Base-by-base conservation (phyloP, 768 basidiomycete genomes). In the Cantharellus anzutake region DNA sequence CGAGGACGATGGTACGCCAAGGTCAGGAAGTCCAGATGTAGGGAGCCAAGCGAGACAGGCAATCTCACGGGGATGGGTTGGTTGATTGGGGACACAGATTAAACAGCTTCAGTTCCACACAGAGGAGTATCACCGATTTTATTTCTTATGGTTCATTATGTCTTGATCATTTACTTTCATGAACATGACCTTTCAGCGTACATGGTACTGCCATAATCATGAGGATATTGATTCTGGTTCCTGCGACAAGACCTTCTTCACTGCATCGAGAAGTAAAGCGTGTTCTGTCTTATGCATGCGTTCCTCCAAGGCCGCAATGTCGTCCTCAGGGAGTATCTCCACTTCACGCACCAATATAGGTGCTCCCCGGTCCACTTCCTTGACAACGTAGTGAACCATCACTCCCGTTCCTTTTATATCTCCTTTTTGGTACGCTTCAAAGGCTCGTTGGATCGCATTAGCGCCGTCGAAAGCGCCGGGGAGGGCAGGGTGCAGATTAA, bases 391-490 rank as follows among this genome's bases (percentile, higher is more conserved):
- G 70, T 99, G 96, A 0, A 97, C 83, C 94, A 97, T 98, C 1
- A 79, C 82, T 0, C 96, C 93, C 0, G 85, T 81, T 60, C 77
- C 75, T 40, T 74, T 73, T 53, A 93, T 83, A 68, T 93, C 84
- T 0, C 89, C 88, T 59, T 74, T 78, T 67, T 85, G 78, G 68
- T 87, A 96, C 0, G 91, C 92, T 63, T 89, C 88, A 67, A 80
- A 92, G 2, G 93, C 90, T 5, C 94, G 75, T 63, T 85, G 80
- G 59, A 97, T 85, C 1, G 93, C 91, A 65, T 87, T 78, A n/a
- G 87, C 82, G 3, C 96, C 96, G 65, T 96, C 92, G 65, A 99
- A 99, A n/a, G 84, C 81, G 2, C 92, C 91, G 0, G 94, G 94
- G 2, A 99, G 73, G 3, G 96, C 96, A 4, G 96, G 96, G 66